These are phyloP conservation scores for Trichoderma sp. DNA, from an alignment of 2,329 filamentous ascomycete species.

Conservation along the genomic window DNA sequence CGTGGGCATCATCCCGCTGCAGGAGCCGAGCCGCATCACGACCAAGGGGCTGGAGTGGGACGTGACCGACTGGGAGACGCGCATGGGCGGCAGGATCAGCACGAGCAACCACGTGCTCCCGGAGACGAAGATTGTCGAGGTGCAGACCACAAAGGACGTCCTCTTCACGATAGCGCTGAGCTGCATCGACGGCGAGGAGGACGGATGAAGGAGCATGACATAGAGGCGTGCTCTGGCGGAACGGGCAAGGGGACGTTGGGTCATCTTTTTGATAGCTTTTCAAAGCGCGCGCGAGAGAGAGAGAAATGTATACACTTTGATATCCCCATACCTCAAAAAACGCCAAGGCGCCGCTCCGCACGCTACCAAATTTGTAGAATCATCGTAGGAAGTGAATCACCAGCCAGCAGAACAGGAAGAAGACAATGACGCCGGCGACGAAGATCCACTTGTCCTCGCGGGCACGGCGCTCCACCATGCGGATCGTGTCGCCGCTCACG, in stretches of 20 bases:
- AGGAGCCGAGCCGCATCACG: constrained; percentile 75
- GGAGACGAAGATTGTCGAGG: constrained; percentile 59
- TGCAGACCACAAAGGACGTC: constrained; percentile 65
- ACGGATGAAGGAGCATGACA: constrained; percentile 31
- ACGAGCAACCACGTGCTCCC: constrained; percentile 77
- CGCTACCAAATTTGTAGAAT: background rate
- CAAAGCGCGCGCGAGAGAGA: background rate
- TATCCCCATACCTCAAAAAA: constrained; percentile 9
- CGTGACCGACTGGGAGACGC: constrained; percentile 76
- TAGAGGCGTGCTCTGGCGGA: background rate
- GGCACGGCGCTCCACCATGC: constrained; percentile 90
- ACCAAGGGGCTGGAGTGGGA: constrained; percentile 90
- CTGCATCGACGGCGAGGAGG: constrained; percentile 42
- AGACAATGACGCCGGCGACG: constrained; percentile 79
- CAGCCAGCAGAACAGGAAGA: constrained; percentile 89
- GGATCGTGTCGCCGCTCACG: constrained; percentile 91
- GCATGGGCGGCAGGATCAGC: constrained; percentile 72
- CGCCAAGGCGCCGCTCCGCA: constrained; percentile 30
- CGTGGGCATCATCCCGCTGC: constrained; percentile 83
- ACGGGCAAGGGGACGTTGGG: background rate
- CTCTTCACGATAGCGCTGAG: constrained; percentile 73
- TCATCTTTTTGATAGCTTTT: constrained; percentile 15
- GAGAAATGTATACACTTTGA: constrained; percentile 24
- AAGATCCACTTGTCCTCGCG: constrained; percentile 99
- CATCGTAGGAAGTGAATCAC: constrained; percentile 78